Conservation (phyloP, 345 rosid species). For the Camelina hispida region DNA sequence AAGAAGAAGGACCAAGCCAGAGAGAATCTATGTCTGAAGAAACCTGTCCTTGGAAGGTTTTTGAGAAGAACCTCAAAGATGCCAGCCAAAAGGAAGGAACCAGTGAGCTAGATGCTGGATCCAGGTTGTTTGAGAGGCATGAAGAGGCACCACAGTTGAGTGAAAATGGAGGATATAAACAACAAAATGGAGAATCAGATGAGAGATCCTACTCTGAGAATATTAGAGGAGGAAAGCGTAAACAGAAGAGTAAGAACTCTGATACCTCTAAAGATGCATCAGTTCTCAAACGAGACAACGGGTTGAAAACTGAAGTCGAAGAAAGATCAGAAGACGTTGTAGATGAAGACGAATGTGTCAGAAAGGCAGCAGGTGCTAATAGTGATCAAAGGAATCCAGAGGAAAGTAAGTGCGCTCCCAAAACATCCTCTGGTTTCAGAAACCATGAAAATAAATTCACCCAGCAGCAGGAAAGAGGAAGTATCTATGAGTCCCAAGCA, state of each 20-base stretch:
- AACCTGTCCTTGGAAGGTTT: slow-evolving; percentile 46
- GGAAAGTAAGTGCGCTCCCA: slow-evolving; percentile 38
- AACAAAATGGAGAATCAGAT: slow-evolving; percentile 40
- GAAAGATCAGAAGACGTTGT: slow-evolving; percentile 40
- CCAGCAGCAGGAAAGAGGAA: slow-evolving; percentile 44
- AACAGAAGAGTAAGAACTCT: slow-evolving; percentile 36
- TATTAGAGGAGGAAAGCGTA: slow-evolving; percentile 37
- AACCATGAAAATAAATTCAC: slow-evolving; percentile 48
- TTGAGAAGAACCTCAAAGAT: slow-evolving; percentile 49
- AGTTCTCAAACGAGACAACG: slow-evolving; percentile 40
- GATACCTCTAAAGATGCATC: slow-evolving; percentile 43
- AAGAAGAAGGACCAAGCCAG: slow-evolving; percentile 46
- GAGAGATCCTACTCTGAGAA: slow-evolving; percentile 26
- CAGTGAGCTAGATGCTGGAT: slow-evolving; percentile 41
- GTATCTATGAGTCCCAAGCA: slow-evolving; percentile 35
- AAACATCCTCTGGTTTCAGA: slow-evolving; percentile 36
- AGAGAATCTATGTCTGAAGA: slow-evolving; percentile 37
- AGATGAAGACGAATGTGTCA: slow-evolving; percentile 24
- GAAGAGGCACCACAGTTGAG: slow-evolving; percentile 35
- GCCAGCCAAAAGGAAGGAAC: slow-evolving; percentile 49
- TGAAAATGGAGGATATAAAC: slow-evolving; percentile 37
- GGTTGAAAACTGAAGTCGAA: slow-evolving; percentile 40
- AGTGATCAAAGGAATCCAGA: slow-evolving; percentile 43
- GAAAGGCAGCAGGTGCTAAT: slow-evolving; percentile 35
- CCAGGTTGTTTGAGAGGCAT: slow-evolving; percentile 36